Evolutionary conservation across 1,139 yeast species (phyloP), one percentile per base, ranked within the genome.

Genomic region (Yamadazyma sp.): DNA sequence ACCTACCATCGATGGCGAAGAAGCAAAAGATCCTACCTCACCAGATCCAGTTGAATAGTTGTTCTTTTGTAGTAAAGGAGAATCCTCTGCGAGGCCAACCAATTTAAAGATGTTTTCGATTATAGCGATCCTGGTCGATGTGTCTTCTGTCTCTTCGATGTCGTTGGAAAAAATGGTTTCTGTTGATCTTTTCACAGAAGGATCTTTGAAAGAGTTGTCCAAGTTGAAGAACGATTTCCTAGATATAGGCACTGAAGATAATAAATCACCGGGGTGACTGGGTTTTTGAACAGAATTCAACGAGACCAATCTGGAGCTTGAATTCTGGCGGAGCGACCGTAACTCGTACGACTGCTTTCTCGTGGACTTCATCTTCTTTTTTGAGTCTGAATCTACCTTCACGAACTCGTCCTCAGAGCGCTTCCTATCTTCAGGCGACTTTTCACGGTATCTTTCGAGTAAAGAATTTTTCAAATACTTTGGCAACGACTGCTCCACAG

Each of bases 231-330:
- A 62, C 0, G 70, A 53, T 42, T 73, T 66, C 47, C 91, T 68
- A 1, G 89, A 78, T 3, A 87, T 61, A 0, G 96, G 94, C 0
- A 85, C 96, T 39, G 86, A 86, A 0, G 95, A 85, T 12, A 88
- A 63, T 41, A 88, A 68, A 58, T 88, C 96, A 23, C 96, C 96
- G 0, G 96, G 96, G 42, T 69, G 73, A 43, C 86, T 84, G 11
- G 79, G 63, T 23, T 78, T 73, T 16, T 70, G 70, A 35, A 83
- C 66, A 1, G 89, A 77, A 37, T 77, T 81, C 28, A 87, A 61
- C 4, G 78, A 72, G 17, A 85, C 88, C 49, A 85, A 86, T 42
- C 87, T 68, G 1, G 91, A 81, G 12, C 66, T 54, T 0, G 55
- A 43, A 27, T 42, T 44, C 32, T 52, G 40, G 22, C 40, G 43